Evolutionary conservation across 1,139 yeast genomes (phyloP), one percentile per base, ranked within the genome.

Genomic region (Yamadazyma mexicana): DNA sequence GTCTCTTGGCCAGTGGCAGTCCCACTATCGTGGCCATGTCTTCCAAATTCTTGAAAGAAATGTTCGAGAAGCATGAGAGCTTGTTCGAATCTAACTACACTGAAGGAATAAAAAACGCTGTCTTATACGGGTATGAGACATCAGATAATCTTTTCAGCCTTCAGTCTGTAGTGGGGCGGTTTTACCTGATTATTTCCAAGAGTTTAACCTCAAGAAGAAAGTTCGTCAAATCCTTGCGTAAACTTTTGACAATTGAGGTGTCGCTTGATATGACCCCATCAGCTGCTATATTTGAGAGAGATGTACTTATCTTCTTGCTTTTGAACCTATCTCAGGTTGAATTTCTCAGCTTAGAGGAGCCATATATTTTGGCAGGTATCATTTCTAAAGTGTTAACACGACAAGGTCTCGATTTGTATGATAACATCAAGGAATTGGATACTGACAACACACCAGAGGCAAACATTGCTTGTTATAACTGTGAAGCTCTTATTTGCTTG

Each of bases 21-120:
- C 54, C 54, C 2, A 58, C 60, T n/a, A 66, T 84, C 20, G 64
- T 73, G 27, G 58, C 58, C 1, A 60, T 73, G 8, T 87, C 91
- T 0, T 46, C 64, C 2, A 72, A 68, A 2, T 62, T 85, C 41
- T 85, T 85, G 49, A 55, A 55, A 20, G 77, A 73, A 4, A 55
- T 87, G 8, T 79, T 75, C 49, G 81, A 76, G 16, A 83, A 80
- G 46, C 81, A 85, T 52, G 91, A 85, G 53, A 77, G 88, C 1
- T 65, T 88, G 52, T 74, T 85, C 20, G 89, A 83, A 40, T 64
- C 81, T 2, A 73, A 81, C 41, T 81, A 85, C 49, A 58, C 69
- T 1, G 86, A 82, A 45, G 92, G 92, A 0, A 56, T 87, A n/a
- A 74, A 64, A 38, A 46, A 69, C 23, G 86, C 88, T 0, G 71